Evolutionary conservation across 345 rosid species (phyloP).

Genomic region (Salix brachista): DNA sequence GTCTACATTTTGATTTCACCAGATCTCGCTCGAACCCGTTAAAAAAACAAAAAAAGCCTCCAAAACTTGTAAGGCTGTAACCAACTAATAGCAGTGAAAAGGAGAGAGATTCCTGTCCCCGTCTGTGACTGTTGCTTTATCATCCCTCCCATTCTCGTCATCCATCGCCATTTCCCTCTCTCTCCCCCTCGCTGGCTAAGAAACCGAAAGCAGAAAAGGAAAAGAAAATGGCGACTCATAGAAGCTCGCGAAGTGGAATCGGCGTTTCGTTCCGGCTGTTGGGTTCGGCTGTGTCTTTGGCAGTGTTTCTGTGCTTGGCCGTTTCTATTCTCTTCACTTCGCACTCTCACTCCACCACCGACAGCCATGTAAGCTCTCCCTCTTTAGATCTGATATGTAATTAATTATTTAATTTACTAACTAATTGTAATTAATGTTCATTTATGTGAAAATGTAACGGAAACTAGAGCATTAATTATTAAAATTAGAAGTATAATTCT

Average conservation of each 20-base stretch:
- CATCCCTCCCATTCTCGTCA: no score
- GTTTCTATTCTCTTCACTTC: constrained; percentile 50
- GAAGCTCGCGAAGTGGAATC: constrained; percentile 33
- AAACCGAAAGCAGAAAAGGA: no score
- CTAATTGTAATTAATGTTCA: not conserved
- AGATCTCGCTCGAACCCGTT: no score
- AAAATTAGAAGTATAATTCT: not conserved
- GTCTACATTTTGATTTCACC: no score
- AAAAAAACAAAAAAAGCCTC: no score
- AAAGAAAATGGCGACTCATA: constrained; percentile 48
- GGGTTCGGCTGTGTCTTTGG: constrained; percentile 37
- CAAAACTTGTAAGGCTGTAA: no score
- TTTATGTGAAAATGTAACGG: not conserved
- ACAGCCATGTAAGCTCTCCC: constrained; percentile 25
- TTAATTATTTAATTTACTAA: not conserved
- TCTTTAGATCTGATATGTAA: not conserved
- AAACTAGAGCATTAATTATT: not conserved
- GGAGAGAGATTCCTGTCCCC: no score
- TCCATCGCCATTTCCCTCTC: no score
- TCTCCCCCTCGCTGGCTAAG: no score
- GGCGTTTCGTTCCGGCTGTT: constrained; percentile 38
- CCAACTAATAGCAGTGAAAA: no score
- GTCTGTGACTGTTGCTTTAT: no score
- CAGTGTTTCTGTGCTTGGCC: constrained; percentile 48
- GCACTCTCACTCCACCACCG: constrained; percentile 37